phyloP scores from a whole-genome alignment of 768 basidiomycete genomes.

The Hygrocybe coccinea region DNA sequence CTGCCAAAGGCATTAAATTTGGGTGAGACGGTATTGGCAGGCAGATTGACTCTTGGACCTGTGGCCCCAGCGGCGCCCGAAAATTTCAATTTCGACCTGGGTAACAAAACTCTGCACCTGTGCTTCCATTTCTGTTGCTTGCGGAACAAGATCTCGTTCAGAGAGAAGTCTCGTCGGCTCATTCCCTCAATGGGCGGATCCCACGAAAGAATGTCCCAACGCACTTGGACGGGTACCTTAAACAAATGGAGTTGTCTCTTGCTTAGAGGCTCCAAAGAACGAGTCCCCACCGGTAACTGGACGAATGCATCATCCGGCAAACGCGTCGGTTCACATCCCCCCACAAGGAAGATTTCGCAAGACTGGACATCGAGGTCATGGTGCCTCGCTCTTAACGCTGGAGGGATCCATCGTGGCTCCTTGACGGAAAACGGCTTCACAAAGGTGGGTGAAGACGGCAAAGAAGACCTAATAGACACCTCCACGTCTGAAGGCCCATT shows the following conservation, averaged over 20 bases:
- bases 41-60: conserved; percentile 31
- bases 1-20: conserved; percentile 40
- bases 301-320: conserved; percentile 41
- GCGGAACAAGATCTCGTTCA: conserved; percentile 63
- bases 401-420: conserved; percentile 53
- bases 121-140: conserved; percentile 39
- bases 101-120: conserved; percentile 41
- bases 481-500: conserved; percentile 20
- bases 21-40: conserved; percentile 18
- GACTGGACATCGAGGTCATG: conserved; percentile 35
- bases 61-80: neutral
- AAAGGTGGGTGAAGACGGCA: conserved; percentile 10
- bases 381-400: conserved; percentile 39
- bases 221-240: conserved; percentile 37
- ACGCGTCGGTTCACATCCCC: conserved; percentile 43
- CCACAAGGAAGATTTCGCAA: conserved; percentile 43
- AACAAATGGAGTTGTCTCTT: conserved; percentile 46
- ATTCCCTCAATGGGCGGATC: conserved; percentile 66
- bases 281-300: conserved; percentile 44
- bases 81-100: conserved; percentile 24
- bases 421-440: conserved; percentile 25
- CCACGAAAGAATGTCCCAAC: conserved; percentile 67
- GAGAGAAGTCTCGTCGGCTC: conserved; percentile 52
- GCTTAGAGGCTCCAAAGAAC: conserved; percentile 40
- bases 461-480: conserved; percentile 18